Percentiles rank a stretch among this genome's conserved stretches.
These are phyloP conservation scores for Pleurotus tuber-regium DNA, from an alignment of 768 basidiomycete genomes.

Conservation along the genomic window DNA sequence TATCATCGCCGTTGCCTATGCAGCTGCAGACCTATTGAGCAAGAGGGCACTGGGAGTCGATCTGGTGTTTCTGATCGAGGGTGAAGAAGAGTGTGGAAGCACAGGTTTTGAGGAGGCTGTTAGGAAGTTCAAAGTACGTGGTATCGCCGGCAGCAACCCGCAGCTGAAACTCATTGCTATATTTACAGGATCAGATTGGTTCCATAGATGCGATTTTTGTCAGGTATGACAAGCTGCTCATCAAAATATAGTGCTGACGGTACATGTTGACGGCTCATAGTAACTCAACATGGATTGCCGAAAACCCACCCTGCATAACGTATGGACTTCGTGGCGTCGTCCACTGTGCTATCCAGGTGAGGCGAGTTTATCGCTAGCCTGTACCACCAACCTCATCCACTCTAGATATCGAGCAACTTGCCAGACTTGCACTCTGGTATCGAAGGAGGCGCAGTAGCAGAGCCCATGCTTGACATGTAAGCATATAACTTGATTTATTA, in stretches of 20 bases:
- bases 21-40: conserved; percentile 77
- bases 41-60: conserved; percentile 78
- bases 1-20: conserved; percentile 86
- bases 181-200: conserved; percentile 73
- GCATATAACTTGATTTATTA: too few species aligned
- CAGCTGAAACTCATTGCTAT: conserved; percentile 8
- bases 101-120: conserved; percentile 82
- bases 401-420: conserved; percentile 63
- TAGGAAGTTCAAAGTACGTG: conserved; percentile 61
- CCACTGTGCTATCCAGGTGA: conserved; percentile 76
- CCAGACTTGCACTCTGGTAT: conserved; percentile 93
- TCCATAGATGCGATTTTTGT: conserved; percentile 86
- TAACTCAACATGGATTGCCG: conserved; percentile 97
- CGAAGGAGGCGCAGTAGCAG: conserved; percentile 83
- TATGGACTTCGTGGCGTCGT: conserved; percentile 95
- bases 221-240: conserved; percentile 43
- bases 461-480: conserved; percentile 94
- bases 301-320: conserved; percentile 89
- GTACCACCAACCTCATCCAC: not conserved
- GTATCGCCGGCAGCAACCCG: not conserved
- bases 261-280: conserved; percentile 31
- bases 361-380: too few species aligned
- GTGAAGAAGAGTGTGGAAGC: conserved; percentile 96
- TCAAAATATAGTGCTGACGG: not conserved
- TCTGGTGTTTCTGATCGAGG: conserved; percentile 89